Evolutionary conservation across 2,329 filamentous ascomycete species (phyloP), one percentile per base, ranked within the genome.

Genomic region (Stylonectria norvegica): DNA sequence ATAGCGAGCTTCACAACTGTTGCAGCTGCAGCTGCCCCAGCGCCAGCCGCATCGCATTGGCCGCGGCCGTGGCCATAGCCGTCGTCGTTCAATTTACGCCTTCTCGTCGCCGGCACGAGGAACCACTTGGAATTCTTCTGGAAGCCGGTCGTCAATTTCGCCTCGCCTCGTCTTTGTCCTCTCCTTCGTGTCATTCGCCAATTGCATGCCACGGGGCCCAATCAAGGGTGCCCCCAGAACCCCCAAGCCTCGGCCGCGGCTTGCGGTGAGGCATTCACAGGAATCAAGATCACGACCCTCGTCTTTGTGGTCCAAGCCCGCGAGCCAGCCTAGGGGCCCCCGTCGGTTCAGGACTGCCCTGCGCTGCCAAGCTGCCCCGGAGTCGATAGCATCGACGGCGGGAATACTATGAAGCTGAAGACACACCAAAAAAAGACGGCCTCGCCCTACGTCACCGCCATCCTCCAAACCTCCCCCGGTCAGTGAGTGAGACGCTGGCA

Each of bases 61-160:
- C 11, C 14, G 7, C 27, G 11, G 6, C 30, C 15, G 30, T n/a
- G n/a, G n/a, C n/a, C n/a, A n/a, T n/a, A n/a, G 30, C 15, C 30
- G 6, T 17, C 15, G 9, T 32, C 30, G 30, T 16, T 9, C 15
- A 7, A 18, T 18, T 32, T 19, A 12, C 22, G 22, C 36, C 38
- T 43, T 34, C 35, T 38, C 20, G 41, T 19, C 34, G 19, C 36
- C 35, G 27, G 45, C 34, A 34, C 33, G 37, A 39, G 29, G 25
- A 39, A 43, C 49, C 53, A 48, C 42, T 35, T 54, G 31, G 54
- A 57, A 57, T 45, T 49, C 37, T 57, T 57, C 54, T 57, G 42
- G 54, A 57, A 57, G 50, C 41, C 34, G 41, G 37, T 36, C 34
- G 44, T 43, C 50, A 48, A 39, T 45, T n/a, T 32, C 30, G 30